Percentiles rank a stretch among this genome's conserved stretches.
phyloP scores from a whole-genome alignment of 23 red algal species.

The Cyanidium caldarium region DNA sequence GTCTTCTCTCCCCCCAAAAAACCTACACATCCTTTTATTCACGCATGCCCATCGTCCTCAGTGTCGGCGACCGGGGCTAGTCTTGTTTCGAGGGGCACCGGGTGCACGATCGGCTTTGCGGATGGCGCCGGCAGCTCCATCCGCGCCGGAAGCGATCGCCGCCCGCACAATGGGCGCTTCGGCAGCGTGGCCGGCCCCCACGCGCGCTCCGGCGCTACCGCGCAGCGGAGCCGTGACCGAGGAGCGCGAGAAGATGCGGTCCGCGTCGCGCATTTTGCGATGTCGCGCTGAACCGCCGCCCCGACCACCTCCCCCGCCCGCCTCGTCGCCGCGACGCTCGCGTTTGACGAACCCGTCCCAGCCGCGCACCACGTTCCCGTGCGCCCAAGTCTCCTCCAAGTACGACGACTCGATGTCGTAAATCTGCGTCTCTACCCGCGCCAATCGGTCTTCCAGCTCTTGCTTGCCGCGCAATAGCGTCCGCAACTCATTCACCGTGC shows the following conservation, averaged over 20 bases:
- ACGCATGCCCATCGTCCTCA: no score
- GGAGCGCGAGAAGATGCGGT: conserved; percentile 2
- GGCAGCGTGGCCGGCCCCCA: no score
- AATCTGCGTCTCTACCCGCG: neutral
- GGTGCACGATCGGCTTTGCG: no score
- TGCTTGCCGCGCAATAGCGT: neutral
- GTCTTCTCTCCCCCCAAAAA: no score
- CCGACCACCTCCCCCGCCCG: conserved; percentile 14
- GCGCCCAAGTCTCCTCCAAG: conserved; percentile 45
- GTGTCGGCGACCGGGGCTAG: no score
- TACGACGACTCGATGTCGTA: conserved; percentile 39
- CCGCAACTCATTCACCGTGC: neutral
- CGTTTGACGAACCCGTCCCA: conserved; percentile 38
- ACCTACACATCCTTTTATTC: no score
- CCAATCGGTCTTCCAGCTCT: neutral
- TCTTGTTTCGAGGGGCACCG: no score
- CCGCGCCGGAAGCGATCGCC: no score
- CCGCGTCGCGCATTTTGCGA: neutral
- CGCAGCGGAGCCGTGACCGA: neutral
- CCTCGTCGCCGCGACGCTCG: neutral
- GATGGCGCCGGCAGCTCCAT: no score
- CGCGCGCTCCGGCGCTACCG: neutral
- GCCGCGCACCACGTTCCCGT: conserved; percentile 52
- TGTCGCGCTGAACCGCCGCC: neutral
- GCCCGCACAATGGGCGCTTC: no score